Conservation (phyloP, 371 early-diverging fungal species). For the Mortierella sp. region DNA sequence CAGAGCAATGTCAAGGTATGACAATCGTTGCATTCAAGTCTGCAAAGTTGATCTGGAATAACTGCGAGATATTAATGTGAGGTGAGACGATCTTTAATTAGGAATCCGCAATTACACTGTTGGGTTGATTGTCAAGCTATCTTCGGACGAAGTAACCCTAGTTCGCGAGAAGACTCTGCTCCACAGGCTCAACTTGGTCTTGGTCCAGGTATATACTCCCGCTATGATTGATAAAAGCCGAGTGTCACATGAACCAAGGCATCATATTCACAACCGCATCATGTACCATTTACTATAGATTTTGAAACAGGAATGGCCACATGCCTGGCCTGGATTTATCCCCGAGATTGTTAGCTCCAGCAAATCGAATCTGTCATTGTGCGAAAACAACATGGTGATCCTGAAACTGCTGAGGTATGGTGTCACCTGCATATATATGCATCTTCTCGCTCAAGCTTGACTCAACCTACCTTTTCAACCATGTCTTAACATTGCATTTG, state of each 20-base stretch:
- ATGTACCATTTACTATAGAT: constrained; percentile 72
- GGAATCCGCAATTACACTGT: constrained; percentile 97
- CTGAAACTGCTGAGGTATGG: constrained; percentile 92
- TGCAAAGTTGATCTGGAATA: neutral
- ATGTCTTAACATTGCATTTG: neutral
- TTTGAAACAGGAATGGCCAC: constrained; percentile 99
- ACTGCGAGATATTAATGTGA: neutral
- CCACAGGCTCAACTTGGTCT: constrained; percentile 92
- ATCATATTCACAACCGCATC: neutral
- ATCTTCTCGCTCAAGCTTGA: neutral
- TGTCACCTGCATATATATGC: neutral
- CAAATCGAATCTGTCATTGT: constrained; percentile 91
- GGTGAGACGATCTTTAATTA: constrained; percentile 30
- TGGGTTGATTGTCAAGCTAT: constrained; percentile 88
- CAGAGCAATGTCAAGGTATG: constrained; percentile 91
- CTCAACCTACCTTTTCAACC: neutral
- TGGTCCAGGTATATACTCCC: constrained; percentile 85
- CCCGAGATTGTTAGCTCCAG: constrained; percentile 97
- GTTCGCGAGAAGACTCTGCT: constrained; percentile 81
- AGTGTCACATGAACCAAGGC: too few relatives aligned
- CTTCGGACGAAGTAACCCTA: constrained; percentile 84
- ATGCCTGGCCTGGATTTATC: constrained; percentile 99
- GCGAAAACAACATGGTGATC: constrained; percentile 99
- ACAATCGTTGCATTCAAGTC: neutral
- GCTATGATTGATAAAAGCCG: neutral